A percentile compares a stretch with the other conserved stretches of the same genome.
Evolutionary conservation across 352 stramenopile species (phyloP).

Genomic region (Globisporangium iwayamae): DNA sequence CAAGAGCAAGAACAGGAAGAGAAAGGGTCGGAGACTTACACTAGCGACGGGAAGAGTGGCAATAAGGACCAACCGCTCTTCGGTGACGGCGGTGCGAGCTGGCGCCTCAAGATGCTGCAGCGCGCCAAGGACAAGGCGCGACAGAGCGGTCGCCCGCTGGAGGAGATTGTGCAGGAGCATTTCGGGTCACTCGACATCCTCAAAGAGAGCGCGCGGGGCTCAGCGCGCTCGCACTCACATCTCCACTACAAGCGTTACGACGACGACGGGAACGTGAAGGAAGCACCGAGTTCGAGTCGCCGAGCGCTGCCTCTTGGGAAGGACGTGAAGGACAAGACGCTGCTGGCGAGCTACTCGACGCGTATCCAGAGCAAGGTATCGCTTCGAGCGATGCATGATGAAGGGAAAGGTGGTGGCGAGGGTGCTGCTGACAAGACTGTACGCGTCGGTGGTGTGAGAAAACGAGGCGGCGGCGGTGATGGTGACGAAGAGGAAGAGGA

Average conservation of each 20-base stretch:
- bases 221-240: constrained; percentile 51
- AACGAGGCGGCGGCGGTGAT: neutral
- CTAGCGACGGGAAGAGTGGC: neutral
- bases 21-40: constrained; percentile 8
- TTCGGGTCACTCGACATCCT: constrained; percentile 57
- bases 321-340: constrained; percentile 54
- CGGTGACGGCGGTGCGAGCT: constrained; percentile 77
- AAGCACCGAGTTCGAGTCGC: constrained; percentile 1
- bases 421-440: constrained; percentile 12
- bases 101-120: constrained; percentile 81
- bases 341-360: constrained; percentile 60
- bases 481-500: constrained; percentile 39
- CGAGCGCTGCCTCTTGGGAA: constrained; percentile 38
- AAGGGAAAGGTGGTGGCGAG: constrained; percentile 3
- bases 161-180: constrained; percentile 57
- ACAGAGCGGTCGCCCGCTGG: constrained; percentile 45
- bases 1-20: constrained; percentile 12
- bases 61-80: constrained; percentile 31
- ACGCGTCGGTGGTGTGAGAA: neutral
- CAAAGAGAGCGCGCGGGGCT: constrained; percentile 45
- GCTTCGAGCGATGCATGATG: constrained; percentile 18
- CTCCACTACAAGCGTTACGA: constrained; percentile 62
- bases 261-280: constrained; percentile 17
- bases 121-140: constrained; percentile 58
- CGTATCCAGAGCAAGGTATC: constrained; percentile 53